phyloP scores from a whole-genome alignment of 805 yeast genomes.

The Hanseniaspora lachancei region DNA sequence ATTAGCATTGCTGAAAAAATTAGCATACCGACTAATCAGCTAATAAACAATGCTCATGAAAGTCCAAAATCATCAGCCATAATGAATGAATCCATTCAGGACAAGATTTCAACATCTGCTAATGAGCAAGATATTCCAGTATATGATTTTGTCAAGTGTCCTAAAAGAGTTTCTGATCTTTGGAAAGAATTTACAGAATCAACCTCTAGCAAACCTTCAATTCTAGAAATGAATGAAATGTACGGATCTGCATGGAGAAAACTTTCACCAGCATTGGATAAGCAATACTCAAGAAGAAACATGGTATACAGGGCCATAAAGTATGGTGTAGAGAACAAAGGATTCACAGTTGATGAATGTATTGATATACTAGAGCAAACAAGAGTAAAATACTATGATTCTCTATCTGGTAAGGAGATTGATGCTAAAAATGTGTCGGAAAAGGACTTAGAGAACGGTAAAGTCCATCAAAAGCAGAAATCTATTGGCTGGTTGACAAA shows the following conservation, averaged over 20 bases:
- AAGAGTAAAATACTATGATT: slow-evolving; percentile 29
- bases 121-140: background rate
- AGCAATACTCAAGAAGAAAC: slow-evolving; percentile 41
- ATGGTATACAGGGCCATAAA: slow-evolving; percentile 45
- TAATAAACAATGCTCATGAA: background rate
- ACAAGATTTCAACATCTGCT: background rate
- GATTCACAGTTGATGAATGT: slow-evolving; percentile 32
- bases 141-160: slow-evolving; percentile 30
- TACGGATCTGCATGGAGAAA: slow-evolving; percentile 46
- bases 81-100: background rate
- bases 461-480: slow-evolving; percentile 17
- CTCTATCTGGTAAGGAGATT: background rate
- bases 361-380: slow-evolving; percentile 36
- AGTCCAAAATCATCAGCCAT: background rate
- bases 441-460: background rate
- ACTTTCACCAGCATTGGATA: slow-evolving; percentile 36
- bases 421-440: background rate
- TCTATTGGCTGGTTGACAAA: slow-evolving; percentile 36
- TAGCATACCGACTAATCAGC: background rate
- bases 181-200: slow-evolving; percentile 49
- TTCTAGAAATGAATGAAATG: slow-evolving; percentile 35
- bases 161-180: slow-evolving; percentile 37
- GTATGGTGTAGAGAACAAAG: slow-evolving; percentile 31
- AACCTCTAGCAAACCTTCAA: slow-evolving; percentile 38
- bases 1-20: background rate